Evolutionary conservation across 257 asterid genomes (phyloP), one percentile per base, ranked within the genome.

Genomic region (Solanum medicagineum): DNA sequence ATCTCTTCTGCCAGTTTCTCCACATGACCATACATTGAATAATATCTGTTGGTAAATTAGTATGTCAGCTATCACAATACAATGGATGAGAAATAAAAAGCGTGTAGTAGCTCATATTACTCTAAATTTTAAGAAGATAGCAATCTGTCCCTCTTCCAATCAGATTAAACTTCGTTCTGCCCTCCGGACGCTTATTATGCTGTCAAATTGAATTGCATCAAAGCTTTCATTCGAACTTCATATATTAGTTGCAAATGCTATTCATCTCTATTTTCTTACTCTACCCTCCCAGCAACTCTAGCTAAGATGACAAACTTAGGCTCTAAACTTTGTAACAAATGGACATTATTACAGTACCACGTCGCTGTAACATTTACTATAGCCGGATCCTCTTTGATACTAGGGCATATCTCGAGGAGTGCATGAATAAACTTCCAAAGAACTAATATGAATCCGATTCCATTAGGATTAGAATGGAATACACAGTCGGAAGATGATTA

Each of bases 1-100:
- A 94, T 93, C 88, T 91, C 95, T 84, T 93, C 92, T 9, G 98
- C 98, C 80, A 94, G 93, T 90, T 89, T 94, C 92, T 88, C 98
- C 84, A 94, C 95, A 88, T 93, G 98, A 40, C 95, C 97, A 81
- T 92, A 93, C 93, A 88, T 92, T 53, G 97, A 94, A 87, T 94
- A 94, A 85, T 92, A 94, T 89, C 98, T 92, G 66, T 22, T 71
- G 22, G 47, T 29, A 24, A 36, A 65, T 85, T n/a, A 75, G 81
- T 59, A 57, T 26, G 24, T 70, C 32, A 53, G 81, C 42, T 16
- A 24, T 60, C 29, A 62, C 4, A 44, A 51, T 26, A 8, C 6
- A 26, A 74, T 20, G 60, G 51, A 42, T 63, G 8, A 45, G 65
- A 0, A 68, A 83, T 66, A 36, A 45, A 44, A 70, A 0, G n/a